Conservation (phyloP, 495 filamentous ascomycete genomes). For the Eremomyces bilateralis region DNA sequence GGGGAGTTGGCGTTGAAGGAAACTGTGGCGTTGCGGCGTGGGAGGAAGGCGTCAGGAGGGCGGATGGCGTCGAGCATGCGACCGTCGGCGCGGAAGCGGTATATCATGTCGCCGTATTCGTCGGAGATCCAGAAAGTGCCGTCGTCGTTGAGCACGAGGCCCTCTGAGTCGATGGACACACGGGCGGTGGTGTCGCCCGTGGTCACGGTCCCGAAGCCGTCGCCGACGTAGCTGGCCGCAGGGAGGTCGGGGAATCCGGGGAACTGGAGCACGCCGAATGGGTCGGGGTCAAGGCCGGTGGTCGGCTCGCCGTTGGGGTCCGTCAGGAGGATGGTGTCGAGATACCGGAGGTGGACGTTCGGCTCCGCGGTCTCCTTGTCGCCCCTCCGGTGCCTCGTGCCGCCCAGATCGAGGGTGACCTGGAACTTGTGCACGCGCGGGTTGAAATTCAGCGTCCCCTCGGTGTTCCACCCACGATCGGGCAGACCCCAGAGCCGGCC, state of each 20-base stretch:
- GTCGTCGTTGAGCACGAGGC: slow-evolving; percentile 40
- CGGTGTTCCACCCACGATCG: slow-evolving; percentile 58
- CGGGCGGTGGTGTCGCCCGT: slow-evolving; percentile 30
- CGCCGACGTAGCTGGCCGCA: slow-evolving; percentile 40
- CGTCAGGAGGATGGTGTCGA: slow-evolving; percentile 43
- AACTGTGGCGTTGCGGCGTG: slow-evolving; percentile 32
- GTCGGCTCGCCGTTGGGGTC: slow-evolving; percentile 43
- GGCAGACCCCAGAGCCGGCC: slow-evolving; percentile 45
- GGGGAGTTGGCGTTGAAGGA: slow-evolving; percentile 39
- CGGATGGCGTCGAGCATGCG: slow-evolving; percentile 42
- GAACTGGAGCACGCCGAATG: slow-evolving; percentile 28
- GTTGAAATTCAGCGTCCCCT: slow-evolving; percentile 57
- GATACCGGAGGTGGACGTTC: slow-evolving; percentile 44
- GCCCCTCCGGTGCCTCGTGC: too few relatives aligned
- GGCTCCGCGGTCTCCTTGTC: slow-evolving; percentile 29
- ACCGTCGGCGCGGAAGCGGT: slow-evolving; percentile 38
- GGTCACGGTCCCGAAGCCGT: slow-evolving; percentile 48
- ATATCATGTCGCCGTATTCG: slow-evolving; percentile 63
- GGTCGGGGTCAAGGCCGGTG: slow-evolving; percentile 53
- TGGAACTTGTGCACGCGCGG: slow-evolving; percentile 51
- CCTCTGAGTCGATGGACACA: slow-evolving; percentile 47
- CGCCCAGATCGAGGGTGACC: slow-evolving; percentile 31
- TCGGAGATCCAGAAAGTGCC: slow-evolving; percentile 57
- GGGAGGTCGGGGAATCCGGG: slow-evolving; percentile 44
- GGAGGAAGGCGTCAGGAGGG: slow-evolving; percentile 45